Conservation (phyloP, 106 monocot species). For the Acorus gramineus region DNA sequence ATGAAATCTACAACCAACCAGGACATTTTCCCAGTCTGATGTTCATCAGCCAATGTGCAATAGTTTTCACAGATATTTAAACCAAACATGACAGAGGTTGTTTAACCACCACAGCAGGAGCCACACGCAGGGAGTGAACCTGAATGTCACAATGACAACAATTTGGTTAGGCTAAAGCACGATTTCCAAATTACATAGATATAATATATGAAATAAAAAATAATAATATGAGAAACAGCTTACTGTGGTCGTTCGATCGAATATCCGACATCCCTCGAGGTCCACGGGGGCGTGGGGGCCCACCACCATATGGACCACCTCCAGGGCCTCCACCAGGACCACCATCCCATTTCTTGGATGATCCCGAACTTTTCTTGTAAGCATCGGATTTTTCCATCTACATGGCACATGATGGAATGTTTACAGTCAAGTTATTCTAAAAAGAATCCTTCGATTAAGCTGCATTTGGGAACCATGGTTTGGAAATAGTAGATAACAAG, state of each 20-base stretch:
- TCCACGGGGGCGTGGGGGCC: slow-evolving; percentile 36
- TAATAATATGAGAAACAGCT: slow-evolving; percentile 1
- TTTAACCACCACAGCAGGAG: slow-evolving; percentile 72
- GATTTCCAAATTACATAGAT: neutral
- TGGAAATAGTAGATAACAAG: too few relatives aligned
- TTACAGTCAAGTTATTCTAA: neutral
- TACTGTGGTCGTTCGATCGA: slow-evolving; percentile 78
- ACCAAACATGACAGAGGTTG: neutral
- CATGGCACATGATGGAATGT: neutral
- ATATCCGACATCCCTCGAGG: slow-evolving; percentile 61
- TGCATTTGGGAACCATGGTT: too few relatives aligned
- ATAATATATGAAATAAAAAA: neutral
- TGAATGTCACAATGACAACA: slow-evolving; percentile 17
- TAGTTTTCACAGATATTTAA: too few relatives aligned
- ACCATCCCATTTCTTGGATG: slow-evolving; percentile 85
- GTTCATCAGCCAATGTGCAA: too few relatives aligned
- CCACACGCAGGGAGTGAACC: slow-evolving; percentile 81
- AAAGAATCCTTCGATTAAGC: too few relatives aligned
- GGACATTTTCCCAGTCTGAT: too few relatives aligned
- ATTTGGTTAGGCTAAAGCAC: neutral
- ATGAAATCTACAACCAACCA: too few relatives aligned
- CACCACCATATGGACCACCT: slow-evolving; percentile 50
- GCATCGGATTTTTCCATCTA: slow-evolving; percentile 66
- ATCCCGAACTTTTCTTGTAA: slow-evolving; percentile 61
- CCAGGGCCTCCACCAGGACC: slow-evolving; percentile 25